Evolutionary conservation across 768 basidiomycete genomes (phyloP).

Genomic region (Tricholomella constricta): DNA sequence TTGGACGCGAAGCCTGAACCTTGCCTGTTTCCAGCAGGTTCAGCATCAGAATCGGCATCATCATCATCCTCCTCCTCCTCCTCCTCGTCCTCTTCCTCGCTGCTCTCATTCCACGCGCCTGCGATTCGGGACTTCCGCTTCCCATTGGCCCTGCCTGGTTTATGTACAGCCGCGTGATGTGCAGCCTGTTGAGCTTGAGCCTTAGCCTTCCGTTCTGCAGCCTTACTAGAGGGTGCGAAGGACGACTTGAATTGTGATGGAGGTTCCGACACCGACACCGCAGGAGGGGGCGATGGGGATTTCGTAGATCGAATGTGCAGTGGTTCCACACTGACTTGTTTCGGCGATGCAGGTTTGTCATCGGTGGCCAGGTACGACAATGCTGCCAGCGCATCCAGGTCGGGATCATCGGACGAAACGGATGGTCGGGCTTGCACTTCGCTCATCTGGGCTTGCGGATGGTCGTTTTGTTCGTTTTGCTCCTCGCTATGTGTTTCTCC

Average conservation of each 20-base stretch:
- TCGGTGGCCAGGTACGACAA: constrained; percentile 69
- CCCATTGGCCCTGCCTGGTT: constrained; percentile 68
- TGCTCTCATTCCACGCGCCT: constrained; percentile 69
- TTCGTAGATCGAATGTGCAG: constrained; percentile 33
- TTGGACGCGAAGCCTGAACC: constrained; percentile 23
- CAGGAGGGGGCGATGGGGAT: constrained; percentile 25
- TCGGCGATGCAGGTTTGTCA: constrained; percentile 33
- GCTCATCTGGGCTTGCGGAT: constrained; percentile 9
- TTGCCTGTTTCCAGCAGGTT: constrained; percentile 31
- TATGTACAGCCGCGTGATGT: constrained; percentile 72
- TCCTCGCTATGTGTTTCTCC: constrained; percentile 30
- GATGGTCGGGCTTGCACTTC: constrained; percentile 9
- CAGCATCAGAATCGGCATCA: constrained; percentile 67
- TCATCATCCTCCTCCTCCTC: constrained; percentile 80
- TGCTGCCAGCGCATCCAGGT: constrained; percentile 77
- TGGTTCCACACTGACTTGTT: constrained; percentile 34
- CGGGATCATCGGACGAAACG: constrained; percentile 45
- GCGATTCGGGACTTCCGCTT: constrained; percentile 63
- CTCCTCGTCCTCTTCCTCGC: constrained; percentile 85
- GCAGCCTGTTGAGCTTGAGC: constrained; percentile 83
- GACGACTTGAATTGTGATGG: constrained; percentile 70
- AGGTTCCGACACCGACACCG: constrained; percentile 11
- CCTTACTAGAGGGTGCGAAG: constrained; percentile 84
- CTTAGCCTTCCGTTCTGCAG: constrained; percentile 83
- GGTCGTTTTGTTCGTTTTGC: constrained; percentile 14